These are phyloP conservation scores for Claviceps cyperi DNA, from an alignment of 2,329 filamentous ascomycete species.

Conservation along the genomic window DNA sequence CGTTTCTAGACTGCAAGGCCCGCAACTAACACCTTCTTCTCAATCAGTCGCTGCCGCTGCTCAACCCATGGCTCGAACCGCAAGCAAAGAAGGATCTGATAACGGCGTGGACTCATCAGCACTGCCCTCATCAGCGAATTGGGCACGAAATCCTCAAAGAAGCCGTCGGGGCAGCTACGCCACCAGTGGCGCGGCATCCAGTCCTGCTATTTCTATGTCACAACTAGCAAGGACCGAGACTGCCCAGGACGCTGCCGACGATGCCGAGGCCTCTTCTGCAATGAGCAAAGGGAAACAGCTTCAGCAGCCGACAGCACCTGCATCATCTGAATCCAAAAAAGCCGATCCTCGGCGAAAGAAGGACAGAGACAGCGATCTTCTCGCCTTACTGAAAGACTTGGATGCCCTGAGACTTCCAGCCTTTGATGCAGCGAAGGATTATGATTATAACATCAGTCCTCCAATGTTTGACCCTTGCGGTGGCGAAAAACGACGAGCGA, in stretches of 20 bases:
- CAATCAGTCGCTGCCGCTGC: slow-evolving; percentile 30
- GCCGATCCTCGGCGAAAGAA: slow-evolving; percentile 1
- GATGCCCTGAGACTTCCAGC: slow-evolving; percentile 20
- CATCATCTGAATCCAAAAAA: background rate
- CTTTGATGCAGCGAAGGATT: slow-evolving; percentile 6
- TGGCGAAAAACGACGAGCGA: slow-evolving; percentile 64
- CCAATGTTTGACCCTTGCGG: slow-evolving; percentile 73
- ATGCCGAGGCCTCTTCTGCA: slow-evolving; percentile 15
- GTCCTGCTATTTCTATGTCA: slow-evolving; percentile 56
- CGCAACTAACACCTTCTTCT: slow-evolving; percentile 24
- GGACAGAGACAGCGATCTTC: slow-evolving; percentile 15
- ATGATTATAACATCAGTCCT: slow-evolving; percentile 28
- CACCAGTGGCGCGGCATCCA: slow-evolving; percentile 68
- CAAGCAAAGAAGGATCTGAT: slow-evolving; percentile 64
- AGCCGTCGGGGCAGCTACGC: slow-evolving; percentile 65
- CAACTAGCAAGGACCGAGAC: slow-evolving; percentile 39
- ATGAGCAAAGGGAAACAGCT: slow-evolving; percentile 8
- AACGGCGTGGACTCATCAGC: slow-evolving; percentile 68
- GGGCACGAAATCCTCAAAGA: slow-evolving; percentile 60
- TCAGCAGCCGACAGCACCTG: slow-evolving; percentile 3
- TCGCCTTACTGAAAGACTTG: slow-evolving; percentile 23
- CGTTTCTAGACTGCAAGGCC: slow-evolving; percentile 35
- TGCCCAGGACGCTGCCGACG: slow-evolving; percentile 28
- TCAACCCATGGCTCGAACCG: slow-evolving; percentile 57
- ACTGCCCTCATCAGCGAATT: slow-evolving; percentile 85